Base-by-base conservation (phyloP, 192 early-diverging fungal genomes). In the Gigaspora rosea region DNA sequence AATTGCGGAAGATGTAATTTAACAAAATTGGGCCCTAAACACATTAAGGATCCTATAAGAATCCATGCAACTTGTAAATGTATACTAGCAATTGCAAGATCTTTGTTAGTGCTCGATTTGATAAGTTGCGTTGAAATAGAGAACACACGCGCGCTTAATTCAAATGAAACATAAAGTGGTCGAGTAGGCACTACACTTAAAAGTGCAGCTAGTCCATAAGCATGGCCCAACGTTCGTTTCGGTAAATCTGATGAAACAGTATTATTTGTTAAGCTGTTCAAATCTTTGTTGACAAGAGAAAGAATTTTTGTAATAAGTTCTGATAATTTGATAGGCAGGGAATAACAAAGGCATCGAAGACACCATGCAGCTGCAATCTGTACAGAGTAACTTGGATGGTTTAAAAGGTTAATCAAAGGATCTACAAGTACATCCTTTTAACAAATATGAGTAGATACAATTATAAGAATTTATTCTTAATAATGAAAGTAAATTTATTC, bases 21-120 rank as follows among this genome's bases (percentile, higher is more conserved):
- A 48, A 94, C 92, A 78, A 96, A 91, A 56, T 94, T 89, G 8
- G 93, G 91, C 0, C 95, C 95, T 6, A 96, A 81, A 46, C 85
- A 85, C 89, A 94, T 91, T 27, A 96, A 77, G 0, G 90, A 83
- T 2, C 90, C 90, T 9, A 96, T 86, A 10, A 96, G 79, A 11
- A 84, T 90, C 95, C 95, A 96, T 0, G 88, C 93, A 12, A 94
- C 89, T 49, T 92, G 90, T 12, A 87, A 66, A 61, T 95, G 93
- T 20, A 87, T 83, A 67, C 82, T 83, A 10, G 88, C 88, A 35
- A 92, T 82, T 47, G 81, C 78, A 2, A 84, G 57, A 27, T 93
- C 92, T 79, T 91, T 92, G 71, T 83, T 82, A 27, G 83, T 36
- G 78, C 86, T 50, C 81, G 82, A 71, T 51, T 92, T 90, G 20